Conservation (phyloP, 2,329 filamentous ascomycete genomes). For the Monilinia laxa region DNA sequence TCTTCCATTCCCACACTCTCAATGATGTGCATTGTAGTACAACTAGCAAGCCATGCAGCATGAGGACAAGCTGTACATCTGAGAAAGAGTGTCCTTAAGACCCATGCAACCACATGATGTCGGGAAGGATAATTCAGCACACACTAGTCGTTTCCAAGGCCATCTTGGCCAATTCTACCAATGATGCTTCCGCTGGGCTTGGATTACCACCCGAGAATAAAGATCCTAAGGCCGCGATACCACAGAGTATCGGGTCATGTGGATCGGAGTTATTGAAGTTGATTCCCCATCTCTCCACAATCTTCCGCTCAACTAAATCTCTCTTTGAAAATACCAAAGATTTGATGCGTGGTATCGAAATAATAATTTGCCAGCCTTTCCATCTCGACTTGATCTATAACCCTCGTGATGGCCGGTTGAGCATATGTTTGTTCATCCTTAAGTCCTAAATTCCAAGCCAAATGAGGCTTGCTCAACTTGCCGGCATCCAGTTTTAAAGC, state of each 20-base stretch:
- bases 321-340: constrained; percentile 41
- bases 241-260: constrained; percentile 39
- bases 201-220: constrained; percentile 37
- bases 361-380: constrained; percentile 35
- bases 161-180: constrained; percentile 32
- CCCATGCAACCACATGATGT: constrained; percentile 34
- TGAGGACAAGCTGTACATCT: constrained; percentile 35
- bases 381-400: constrained; percentile 22
- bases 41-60: constrained; percentile 36
- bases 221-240: constrained; percentile 41
- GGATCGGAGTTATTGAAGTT: constrained; percentile 33
- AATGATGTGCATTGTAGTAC: constrained; percentile 35
- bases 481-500: constrained; percentile 21
- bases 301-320: constrained; percentile 31
- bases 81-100: constrained; percentile 35
- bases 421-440: constrained; percentile 34
- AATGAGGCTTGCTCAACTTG: constrained; percentile 39
- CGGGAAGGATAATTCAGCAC: constrained; percentile 25
- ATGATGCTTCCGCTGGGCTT: constrained; percentile 34
- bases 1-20: constrained; percentile 33
- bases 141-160: constrained; percentile 30
- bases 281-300: constrained; percentile 39
- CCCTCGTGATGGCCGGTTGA: constrained; percentile 30
- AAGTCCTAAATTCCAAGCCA: constrained; percentile 42
- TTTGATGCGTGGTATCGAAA: constrained; percentile 37